Evolutionary conservation across 2,329 filamentous ascomycete genomes (phyloP).

Genomic region (Myotisia sp.): DNA sequence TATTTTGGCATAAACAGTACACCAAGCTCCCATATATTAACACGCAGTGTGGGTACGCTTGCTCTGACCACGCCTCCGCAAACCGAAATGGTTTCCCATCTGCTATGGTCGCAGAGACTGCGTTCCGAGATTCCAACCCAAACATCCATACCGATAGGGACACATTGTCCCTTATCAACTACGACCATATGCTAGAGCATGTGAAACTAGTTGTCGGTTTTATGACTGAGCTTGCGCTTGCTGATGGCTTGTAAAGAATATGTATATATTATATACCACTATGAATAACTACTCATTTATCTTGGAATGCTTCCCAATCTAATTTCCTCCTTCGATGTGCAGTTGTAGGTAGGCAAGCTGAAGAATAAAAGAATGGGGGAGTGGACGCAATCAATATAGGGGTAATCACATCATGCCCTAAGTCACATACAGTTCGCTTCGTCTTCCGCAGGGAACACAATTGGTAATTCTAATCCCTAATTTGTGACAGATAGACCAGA

Average conservation of each 20-base stretch:
- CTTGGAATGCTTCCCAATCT: too few species aligned
- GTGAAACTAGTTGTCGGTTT: slow-evolving; percentile 70
- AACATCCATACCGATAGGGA: slow-evolving; percentile 64
- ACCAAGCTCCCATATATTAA: slow-evolving; percentile 76
- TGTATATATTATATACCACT: too few species aligned
- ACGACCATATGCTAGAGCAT: slow-evolving; percentile 87
- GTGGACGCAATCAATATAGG: too few species aligned
- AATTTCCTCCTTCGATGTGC: too few species aligned
- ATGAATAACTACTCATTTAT: too few species aligned
- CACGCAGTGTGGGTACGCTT: slow-evolving; percentile 80
- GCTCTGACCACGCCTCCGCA: slow-evolving; percentile 54
- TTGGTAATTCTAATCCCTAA: too few species aligned
- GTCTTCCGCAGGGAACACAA: too few species aligned
- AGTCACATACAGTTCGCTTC: too few species aligned
- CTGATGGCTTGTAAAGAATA: slow-evolving; percentile 2
- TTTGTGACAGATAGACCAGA: too few species aligned
- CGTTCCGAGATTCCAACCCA: slow-evolving; percentile 48
- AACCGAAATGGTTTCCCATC: slow-evolving; percentile 52
- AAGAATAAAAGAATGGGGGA: too few species aligned
- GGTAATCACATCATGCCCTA: too few species aligned
- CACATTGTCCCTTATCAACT: slow-evolving; percentile 56
- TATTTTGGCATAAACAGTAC: slow-evolving; percentile 42
- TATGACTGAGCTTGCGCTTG: slow-evolving; percentile 67
- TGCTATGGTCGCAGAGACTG: slow-evolving; percentile 49
- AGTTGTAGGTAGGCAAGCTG: too few species aligned